Conservation (phyloP, 306 rosid species). For the Lathyrus tuberosus region DNA sequence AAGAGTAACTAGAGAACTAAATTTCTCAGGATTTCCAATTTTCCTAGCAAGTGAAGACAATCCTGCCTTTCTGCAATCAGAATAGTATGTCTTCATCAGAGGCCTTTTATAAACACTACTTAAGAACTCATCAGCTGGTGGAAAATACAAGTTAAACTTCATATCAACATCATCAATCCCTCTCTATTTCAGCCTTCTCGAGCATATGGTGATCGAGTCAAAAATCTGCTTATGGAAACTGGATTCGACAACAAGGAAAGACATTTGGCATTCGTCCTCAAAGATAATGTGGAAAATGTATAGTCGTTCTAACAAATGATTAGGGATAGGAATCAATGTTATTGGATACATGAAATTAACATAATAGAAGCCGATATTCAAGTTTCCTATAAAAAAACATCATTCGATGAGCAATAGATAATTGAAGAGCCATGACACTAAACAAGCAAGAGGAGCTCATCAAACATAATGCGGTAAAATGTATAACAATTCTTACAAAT, state of each 20-base stretch:
- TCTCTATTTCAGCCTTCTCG: slow-evolving; percentile 51
- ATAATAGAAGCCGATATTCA: slow-evolving; percentile 14
- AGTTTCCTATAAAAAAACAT: too few relatives aligned
- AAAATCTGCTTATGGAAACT: slow-evolving; percentile 39
- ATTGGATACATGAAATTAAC: slow-evolving; percentile 19
- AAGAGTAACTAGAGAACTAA: slow-evolving; percentile 37
- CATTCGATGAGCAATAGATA: slow-evolving; percentile 4
- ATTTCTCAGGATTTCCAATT: too few relatives aligned
- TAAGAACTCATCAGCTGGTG: too few relatives aligned
- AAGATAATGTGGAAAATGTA: slow-evolving; percentile 1
- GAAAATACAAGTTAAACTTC: too few relatives aligned
- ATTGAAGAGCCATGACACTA: slow-evolving; percentile 28
- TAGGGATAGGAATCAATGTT: slow-evolving; percentile 19
- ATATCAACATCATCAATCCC: slow-evolving; percentile 53
- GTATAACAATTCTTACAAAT: slow-evolving; percentile 23
- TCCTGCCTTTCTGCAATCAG: too few relatives aligned
- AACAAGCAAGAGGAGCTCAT: slow-evolving; percentile 22
- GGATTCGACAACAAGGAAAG: slow-evolving; percentile 37
- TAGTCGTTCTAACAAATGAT: not conserved
- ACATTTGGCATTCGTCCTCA: slow-evolving; percentile 38
- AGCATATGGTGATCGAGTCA: slow-evolving; percentile 43
- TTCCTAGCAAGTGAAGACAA: slow-evolving; percentile 45
- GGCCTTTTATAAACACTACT: too few relatives aligned
- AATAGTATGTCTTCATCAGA: too few relatives aligned
- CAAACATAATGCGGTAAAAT: not conserved